Evolutionary conservation across 106 monocot species (phyloP), one percentile per base, ranked within the genome.

Genomic region (Posidonia australis): DNA sequence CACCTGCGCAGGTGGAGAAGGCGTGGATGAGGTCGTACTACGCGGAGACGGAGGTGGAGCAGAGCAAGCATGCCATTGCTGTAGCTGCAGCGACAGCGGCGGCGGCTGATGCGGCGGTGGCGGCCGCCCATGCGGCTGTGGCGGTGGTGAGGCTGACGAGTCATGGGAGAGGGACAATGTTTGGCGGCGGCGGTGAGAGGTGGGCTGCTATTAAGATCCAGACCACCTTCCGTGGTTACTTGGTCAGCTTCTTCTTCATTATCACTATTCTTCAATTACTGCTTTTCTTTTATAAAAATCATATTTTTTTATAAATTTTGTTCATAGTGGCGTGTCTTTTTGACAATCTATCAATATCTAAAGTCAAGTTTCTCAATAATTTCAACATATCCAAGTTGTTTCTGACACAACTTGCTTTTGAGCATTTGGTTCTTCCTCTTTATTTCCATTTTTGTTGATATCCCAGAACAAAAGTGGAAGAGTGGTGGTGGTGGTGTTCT

Each of bases 21-120:
- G 77, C 76, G 0, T 93, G 89, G 93, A 72, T 85, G 26, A 70
- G 72, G 29, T 68, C 86, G 5, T 24, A 84, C 29, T 86, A 94
- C 52, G 29, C 72, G 4, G 81, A 86, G 47, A 89, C 19, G 28
- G 93, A 93, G 77, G 81, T 78, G 72, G 86, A 89, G 60, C 89
- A 93, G 69, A 93, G 62, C 83, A 93, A 81, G 79, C 89, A 89
- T 32, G 93, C 89, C 51, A 93, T 93, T 31, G 93, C 93, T 0
- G 85, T 93, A 9, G 93, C 93, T 4, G 86, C 93, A 3, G 93
- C 89, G 10, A 93, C 89, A 5, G 53, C 84, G 0, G 92, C 82
- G 0, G 92, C 85, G 0, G 88, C 92, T 2, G 85, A 88, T 44
- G 92, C 92, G 0, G 92, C 92, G 0, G 88, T 88, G 11, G 80